Percentiles rank a stretch among this genome's conserved stretches.
Conservation (phyloP, 352 stramenopile genomes). For the Pythium grandisporangium region DNA sequence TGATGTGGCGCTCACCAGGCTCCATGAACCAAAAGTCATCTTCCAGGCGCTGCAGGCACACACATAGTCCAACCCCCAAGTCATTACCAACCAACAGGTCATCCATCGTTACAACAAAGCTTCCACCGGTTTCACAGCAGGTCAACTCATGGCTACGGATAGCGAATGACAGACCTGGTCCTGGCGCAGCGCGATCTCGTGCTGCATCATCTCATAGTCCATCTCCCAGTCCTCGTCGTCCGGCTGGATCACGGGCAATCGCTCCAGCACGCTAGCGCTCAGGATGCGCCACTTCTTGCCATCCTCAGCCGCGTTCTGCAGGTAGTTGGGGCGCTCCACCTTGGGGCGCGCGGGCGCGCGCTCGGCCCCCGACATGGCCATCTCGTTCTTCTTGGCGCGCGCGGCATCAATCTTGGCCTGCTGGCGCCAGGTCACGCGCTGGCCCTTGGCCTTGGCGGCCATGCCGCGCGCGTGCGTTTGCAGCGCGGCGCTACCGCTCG, state of each 20-base stretch:
- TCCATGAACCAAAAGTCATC: slow-evolving; percentile 85
- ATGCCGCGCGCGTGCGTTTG: slow-evolving; percentile 31
- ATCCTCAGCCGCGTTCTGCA: slow-evolving; percentile 43
- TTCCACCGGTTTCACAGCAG: too few species aligned
- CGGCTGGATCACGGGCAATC: slow-evolving; percentile 63
- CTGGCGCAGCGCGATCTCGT: slow-evolving; percentile 67
- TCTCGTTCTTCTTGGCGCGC: slow-evolving; percentile 6
- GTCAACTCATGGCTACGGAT: too few species aligned
- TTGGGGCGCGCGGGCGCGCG: slow-evolving; percentile 35
- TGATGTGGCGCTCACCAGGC: slow-evolving; percentile 56
- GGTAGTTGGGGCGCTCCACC: slow-evolving; percentile 43
- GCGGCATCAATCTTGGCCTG: slow-evolving; percentile 46
- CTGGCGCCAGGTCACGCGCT: slow-evolving; percentile 52
- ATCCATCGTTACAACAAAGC: too few species aligned
- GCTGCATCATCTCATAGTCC: slow-evolving; percentile 64
- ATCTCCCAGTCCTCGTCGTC: slow-evolving; percentile 67
- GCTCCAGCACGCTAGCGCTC: slow-evolving; percentile 65
- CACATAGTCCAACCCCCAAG: too few species aligned
- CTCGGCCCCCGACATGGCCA: not conserved
- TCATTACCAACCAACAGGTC: too few species aligned
- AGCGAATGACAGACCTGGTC: slow-evolving; percentile 27
- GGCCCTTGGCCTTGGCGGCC: slow-evolving; percentile 34
- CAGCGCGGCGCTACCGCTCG: too few species aligned
- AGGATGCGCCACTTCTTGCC: slow-evolving; percentile 78
- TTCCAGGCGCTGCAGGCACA: slow-evolving; percentile 29